These are phyloP conservation scores for Brassica incana DNA, from an alignment of 345 rosid species.

Conservation along the genomic window DNA sequence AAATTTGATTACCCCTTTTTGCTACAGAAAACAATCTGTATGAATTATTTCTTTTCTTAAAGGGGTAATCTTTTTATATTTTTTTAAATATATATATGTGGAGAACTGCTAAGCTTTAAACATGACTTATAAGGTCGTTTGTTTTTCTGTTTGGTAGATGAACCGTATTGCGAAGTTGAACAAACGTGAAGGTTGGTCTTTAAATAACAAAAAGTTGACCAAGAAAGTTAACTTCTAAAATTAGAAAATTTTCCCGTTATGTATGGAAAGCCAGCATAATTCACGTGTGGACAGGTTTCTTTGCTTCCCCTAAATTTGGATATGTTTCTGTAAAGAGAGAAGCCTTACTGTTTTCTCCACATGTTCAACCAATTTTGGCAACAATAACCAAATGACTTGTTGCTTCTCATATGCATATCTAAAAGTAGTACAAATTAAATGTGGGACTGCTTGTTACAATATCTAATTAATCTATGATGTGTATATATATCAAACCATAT, in stretches of 20 bases:
- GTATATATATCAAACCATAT: too few species aligned
- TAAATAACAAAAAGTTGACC: conserved; percentile 23
- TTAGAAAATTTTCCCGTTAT: conserved; percentile 32
- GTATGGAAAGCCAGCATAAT: conserved; percentile 28
- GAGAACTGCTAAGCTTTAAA: conserved; percentile 35
- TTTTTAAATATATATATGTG: conserved; percentile 14
- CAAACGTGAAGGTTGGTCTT: conserved; percentile 21
- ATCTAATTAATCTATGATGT: not conserved
- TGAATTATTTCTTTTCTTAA: not conserved
- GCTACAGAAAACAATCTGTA: conserved; percentile 1
- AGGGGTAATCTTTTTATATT: conserved; percentile 33
- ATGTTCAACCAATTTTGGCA: conserved; percentile 20
- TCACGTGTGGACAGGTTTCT: conserved; percentile 31
- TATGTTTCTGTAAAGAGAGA: conserved; percentile 3
- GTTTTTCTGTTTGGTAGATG: conserved; percentile 22
- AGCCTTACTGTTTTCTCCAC: not conserved
- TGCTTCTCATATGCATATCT: not conserved
- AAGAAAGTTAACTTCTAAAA: conserved; percentile 15
- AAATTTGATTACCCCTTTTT: conserved; percentile 28
- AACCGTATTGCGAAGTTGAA: conserved; percentile 36
- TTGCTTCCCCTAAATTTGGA: conserved; percentile 33
- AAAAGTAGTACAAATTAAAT: not conserved
- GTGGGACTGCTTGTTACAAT: too few species aligned
- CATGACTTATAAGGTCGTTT: conserved; percentile 30
- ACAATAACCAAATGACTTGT: not conserved